A percentile compares a stretch with the other conserved stretches of the same genome.
Conservation (phyloP, 257 asterid species). For the Jacaranda mimosifolia region DNA sequence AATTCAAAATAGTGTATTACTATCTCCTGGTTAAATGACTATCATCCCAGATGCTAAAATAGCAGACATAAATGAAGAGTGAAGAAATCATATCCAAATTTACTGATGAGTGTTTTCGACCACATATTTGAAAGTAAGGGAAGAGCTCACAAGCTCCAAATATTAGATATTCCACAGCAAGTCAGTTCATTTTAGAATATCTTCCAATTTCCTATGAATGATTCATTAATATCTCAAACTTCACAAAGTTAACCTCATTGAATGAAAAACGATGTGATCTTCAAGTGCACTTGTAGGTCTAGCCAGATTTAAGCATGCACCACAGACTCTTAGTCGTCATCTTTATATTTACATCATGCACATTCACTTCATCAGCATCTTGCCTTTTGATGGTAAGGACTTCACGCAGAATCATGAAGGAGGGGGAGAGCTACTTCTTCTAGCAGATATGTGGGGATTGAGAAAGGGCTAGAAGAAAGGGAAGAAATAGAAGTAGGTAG, state of each 20-base stretch:
- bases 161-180: not conserved
- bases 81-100: slow-evolving; percentile 13
- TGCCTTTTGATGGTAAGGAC: slow-evolving; percentile 2
- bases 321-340: not conserved
- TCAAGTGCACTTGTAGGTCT: not conserved
- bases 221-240: not conserved
- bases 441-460: not conserved
- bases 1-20: not conserved
- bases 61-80: not conserved
- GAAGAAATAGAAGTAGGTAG: slow-evolving; percentile 2
- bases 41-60: slow-evolving; percentile 16
- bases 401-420: slow-evolving; percentile 6
- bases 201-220: slow-evolving; percentile 17
- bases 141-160: slow-evolving; percentile 15
- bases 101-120: not conserved
- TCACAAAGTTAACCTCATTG: not conserved
- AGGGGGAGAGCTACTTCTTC: not conserved
- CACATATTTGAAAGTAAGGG: not conserved
- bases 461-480: slow-evolving; percentile 2
- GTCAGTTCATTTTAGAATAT: not conserved
- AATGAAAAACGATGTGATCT: not conserved
- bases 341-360: not conserved
- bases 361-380: too few species aligned
- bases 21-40: not conserved
- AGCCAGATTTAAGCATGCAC: not conserved